These are phyloP conservation scores for Porcisia hertigi DNA, from an alignment of 208 protist species.

Conservation along the genomic window DNA sequence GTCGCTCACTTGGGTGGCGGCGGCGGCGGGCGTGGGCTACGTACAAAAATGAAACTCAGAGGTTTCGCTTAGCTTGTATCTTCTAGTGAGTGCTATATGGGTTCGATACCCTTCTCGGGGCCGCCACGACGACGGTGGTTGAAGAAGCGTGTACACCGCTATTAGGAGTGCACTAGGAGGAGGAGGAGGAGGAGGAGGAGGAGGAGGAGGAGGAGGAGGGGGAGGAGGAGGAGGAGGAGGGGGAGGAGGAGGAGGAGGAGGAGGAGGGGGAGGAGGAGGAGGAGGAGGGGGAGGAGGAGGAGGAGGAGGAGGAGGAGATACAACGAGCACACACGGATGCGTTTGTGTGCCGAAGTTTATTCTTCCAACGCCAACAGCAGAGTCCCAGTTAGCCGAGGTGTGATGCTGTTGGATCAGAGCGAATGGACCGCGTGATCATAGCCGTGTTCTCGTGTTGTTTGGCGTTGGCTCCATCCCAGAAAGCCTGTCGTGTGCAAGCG, in stretches of 20 bases:
- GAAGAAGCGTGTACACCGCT: constrained; percentile 21
- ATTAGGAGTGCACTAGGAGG: constrained; percentile 43
- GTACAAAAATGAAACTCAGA: constrained; percentile 32
- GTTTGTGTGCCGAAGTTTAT: constrained; percentile 86
- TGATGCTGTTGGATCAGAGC: constrained; percentile 65
- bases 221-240: no score
- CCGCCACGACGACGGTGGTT: constrained; percentile 66
- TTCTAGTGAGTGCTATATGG: constrained; percentile 92
- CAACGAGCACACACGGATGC: no score
- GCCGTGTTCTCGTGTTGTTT: constrained; percentile 79
- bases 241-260: no score
- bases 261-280: no score
- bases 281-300: no score
- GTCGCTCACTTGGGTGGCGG: not conserved
- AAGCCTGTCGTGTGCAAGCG: constrained; percentile 73
- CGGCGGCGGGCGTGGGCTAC: not conserved
- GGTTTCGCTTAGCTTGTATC: constrained; percentile 86
- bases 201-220: no score
- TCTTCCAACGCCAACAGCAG: constrained; percentile 89
- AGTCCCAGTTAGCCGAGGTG: constrained; percentile 50
- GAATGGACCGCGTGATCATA: constrained; percentile 60
- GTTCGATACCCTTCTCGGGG: constrained; percentile 81
- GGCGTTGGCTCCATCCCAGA: constrained; percentile 95
- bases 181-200: constrained; percentile 32
- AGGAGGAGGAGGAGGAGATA: no score